Conservation (phyloP, 495 filamentous ascomycete genomes). For the Cenococcum geophilum region DNA sequence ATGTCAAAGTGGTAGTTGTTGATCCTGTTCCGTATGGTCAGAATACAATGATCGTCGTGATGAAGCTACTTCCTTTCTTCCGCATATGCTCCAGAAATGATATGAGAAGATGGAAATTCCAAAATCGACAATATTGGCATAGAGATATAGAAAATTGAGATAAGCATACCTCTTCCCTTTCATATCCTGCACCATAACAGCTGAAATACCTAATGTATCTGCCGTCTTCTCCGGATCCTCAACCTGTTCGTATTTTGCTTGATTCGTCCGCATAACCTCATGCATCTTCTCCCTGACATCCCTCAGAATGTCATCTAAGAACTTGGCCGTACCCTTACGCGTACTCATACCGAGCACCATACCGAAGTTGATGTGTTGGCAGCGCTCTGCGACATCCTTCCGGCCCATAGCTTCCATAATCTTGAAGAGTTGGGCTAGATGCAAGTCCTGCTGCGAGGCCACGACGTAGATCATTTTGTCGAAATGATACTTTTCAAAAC, state of each 20-base stretch:
- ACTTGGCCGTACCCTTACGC: conserved; percentile 62
- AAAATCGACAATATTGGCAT: background rate
- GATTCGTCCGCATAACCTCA: conserved; percentile 62
- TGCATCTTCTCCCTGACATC: conserved; percentile 65
- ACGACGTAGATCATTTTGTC: conserved; percentile 77
- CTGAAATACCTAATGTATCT: conserved; percentile 55
- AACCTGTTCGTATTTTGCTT: conserved; percentile 59
- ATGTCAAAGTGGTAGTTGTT: conserved; percentile 65
- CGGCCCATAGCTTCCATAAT: conserved; percentile 61
- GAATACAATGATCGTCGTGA: background rate
- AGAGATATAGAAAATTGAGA: background rate
- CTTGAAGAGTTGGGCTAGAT: conserved; percentile 67
- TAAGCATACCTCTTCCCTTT: conserved; percentile 55
- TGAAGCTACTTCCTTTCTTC: too few relatives aligned
- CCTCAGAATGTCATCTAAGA: conserved; percentile 60
- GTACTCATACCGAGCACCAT: conserved; percentile 68
- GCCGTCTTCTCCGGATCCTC: conserved; percentile 51
- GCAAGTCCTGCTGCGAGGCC: conserved; percentile 63
- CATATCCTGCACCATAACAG: conserved; percentile 71
- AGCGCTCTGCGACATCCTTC: conserved; percentile 54
- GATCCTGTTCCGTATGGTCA: conserved; percentile 41
- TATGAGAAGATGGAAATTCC: background rate
- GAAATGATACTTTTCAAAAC: conserved; percentile 57
- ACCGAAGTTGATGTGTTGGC: conserved; percentile 68
- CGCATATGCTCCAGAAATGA: too few relatives aligned